These are phyloP conservation scores for Moringa oleifera DNA, from an alignment of 345 rosid genomes.

Conservation along the genomic window DNA sequence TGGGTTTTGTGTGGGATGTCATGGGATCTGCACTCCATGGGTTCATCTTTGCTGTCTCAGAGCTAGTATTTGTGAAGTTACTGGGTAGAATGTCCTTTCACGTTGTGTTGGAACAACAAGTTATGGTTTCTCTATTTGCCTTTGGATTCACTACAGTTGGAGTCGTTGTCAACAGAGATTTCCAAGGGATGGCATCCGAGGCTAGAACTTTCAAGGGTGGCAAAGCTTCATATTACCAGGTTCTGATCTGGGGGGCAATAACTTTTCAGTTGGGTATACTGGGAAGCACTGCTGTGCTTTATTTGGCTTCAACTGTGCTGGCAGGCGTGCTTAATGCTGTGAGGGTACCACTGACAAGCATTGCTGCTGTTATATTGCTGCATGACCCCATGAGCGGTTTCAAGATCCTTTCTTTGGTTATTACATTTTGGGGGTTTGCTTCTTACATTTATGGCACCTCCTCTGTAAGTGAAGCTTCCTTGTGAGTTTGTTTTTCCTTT, in stretches of 20 bases:
- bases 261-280: constrained; percentile 72
- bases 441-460: constrained; percentile 68
- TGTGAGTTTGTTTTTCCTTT: neutral
- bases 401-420: constrained; percentile 67
- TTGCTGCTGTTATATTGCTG: constrained; percentile 69
- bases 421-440: constrained; percentile 82
- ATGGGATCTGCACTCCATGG: constrained; percentile 85
- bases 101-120: constrained; percentile 83
- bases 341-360: constrained; percentile 72
- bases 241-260: constrained; percentile 59
- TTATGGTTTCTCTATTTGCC: constrained; percentile 64
- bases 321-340: constrained; percentile 87
- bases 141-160: constrained; percentile 70
- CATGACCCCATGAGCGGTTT: constrained; percentile 89
- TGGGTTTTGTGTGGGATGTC: constrained; percentile 79
- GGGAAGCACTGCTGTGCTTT: constrained; percentile 71
- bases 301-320: constrained; percentile 63
- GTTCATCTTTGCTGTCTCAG: constrained; percentile 78
- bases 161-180: constrained; percentile 44
- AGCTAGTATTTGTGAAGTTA: constrained; percentile 63
- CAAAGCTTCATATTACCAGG: constrained; percentile 34
- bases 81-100: constrained; percentile 75
- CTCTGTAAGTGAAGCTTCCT: constrained; percentile 18
- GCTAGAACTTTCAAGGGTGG: constrained; percentile 54
- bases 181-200: constrained; percentile 42